Base-by-base conservation (phyloP, 495 filamentous ascomycete genomes). In the Hypoxylon crocopeplum region DNA sequence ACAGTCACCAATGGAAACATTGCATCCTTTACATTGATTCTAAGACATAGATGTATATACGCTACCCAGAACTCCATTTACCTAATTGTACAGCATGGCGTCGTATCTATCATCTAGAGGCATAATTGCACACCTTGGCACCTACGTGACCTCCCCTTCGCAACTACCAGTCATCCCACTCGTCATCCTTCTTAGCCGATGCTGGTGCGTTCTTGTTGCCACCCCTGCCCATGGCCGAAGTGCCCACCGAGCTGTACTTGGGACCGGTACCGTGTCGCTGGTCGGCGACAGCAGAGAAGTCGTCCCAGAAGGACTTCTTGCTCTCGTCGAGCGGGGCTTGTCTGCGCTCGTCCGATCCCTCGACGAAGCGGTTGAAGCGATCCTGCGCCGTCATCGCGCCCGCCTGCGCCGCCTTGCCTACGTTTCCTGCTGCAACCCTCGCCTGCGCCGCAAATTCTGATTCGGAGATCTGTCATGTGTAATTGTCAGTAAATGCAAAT, bases 291-390 rank as follows among this genome's bases (percentile, higher is more conserved):
- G 70, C 74, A 0, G 84, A 82, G 53, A 93, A 82, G 17, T 85
- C 82, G 74, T 98, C 95, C 95, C 94, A 98, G 74, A 98, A 98
- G 32, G 90, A 89, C 59, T 86, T 85, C 71, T 86, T 89, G 82
- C 64, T 89, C 82, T 80, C 75, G 64, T 82, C 77, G 25, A 73
- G 65, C 8, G 75, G 75, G 22, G 70, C 65, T 27, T 70, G 61
- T 8, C 52, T 55, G 40, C 72, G 70, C 15, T 69, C 72, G 20
- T 72, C 61, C 8, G 62, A 66, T 2, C 77, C 77, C 68, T 97
- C 91, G 21, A 96, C 91, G 62, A 98, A 94, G 0, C 86, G 84
- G 66, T 78, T 88, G 74, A 98, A 87, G 22, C 86, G 81, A 7
- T 93, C 88, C 36, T 87, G 85, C 1, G 91, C 90, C 21, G 79